Percentiles rank a stretch among this genome's conserved stretches.
Conservation (phyloP, 139 green algal genomes). For the Nannochloris sp. region DNA sequence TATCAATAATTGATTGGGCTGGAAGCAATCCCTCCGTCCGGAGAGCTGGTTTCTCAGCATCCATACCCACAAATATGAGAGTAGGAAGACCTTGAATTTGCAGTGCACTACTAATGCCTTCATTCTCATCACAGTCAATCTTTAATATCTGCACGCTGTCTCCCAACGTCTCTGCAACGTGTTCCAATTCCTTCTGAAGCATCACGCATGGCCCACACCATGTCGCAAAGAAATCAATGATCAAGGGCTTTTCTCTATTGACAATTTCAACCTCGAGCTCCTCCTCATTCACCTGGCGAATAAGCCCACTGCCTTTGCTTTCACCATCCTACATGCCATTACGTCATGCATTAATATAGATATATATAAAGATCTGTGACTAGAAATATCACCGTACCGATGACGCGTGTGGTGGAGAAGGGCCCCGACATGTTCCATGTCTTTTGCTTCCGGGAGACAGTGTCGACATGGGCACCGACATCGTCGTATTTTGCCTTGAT, state of each 20-base stretch:
- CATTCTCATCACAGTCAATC: constrained; percentile 89
- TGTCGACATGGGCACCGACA: too few species aligned
- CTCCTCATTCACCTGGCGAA: constrained; percentile 51
- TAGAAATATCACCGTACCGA: too few species aligned
- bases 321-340: too few species aligned
- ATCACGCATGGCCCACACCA: constrained; percentile 75
- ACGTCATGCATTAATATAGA: too few species aligned
- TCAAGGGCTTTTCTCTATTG: constrained; percentile 54
- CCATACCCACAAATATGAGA: constrained; percentile 83
- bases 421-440: too few species aligned
- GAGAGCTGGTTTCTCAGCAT: constrained; percentile 76
- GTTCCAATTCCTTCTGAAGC: constrained; percentile 64
- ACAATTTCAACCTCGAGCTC: constrained; percentile 73
- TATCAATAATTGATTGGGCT: constrained; percentile 24
- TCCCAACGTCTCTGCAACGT: constrained; percentile 59
- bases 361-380: too few species aligned
- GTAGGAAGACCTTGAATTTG: constrained; percentile 94
- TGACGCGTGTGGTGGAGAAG: too few species aligned
- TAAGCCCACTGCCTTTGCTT: not conserved
- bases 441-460: too few species aligned
- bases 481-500: too few species aligned
- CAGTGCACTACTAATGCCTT: constrained; percentile 45
- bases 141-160: constrained; percentile 79
- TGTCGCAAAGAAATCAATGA: constrained; percentile 93
- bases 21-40: constrained; percentile 85